Percentiles rank a stretch among this genome's conserved stretches.
Conservation (phyloP, 176 grass and related monocot species). For the Paspalum vaginatum region DNA sequence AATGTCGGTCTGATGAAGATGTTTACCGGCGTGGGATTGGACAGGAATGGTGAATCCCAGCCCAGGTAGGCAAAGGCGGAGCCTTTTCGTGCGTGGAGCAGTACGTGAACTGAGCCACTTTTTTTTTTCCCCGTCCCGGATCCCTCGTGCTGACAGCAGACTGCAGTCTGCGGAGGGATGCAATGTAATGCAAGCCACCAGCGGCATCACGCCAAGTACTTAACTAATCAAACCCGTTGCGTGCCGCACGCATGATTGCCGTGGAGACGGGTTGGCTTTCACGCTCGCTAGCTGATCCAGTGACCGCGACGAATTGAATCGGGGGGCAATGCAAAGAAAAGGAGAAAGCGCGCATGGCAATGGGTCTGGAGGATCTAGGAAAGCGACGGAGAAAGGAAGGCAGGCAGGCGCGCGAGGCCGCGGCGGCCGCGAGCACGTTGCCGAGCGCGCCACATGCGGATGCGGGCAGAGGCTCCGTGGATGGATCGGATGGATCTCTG, state of each 20-base stretch:
- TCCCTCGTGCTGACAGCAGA: background rate
- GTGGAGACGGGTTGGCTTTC: background rate
- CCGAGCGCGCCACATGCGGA: conserved; percentile 26
- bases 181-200: background rate
- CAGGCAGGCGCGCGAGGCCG: background rate
- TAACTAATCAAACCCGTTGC: too few relatives aligned
- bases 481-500: conserved; percentile 1
- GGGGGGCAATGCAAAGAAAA: background rate
- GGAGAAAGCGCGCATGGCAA: background rate
- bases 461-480: background rate
- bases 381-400: background rate
- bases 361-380: conserved; percentile 19
- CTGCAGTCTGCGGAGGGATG: background rate
- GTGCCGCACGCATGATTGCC: too few relatives aligned
- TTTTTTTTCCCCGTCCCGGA: background rate
- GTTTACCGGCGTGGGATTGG: too few relatives aligned
- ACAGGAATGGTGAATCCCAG: background rate
- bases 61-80: background rate
- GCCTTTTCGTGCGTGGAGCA: background rate
- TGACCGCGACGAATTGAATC: background rate
- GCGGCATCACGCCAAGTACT: conserved; percentile 13
- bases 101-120: too few relatives aligned
- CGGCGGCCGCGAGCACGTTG: conserved; percentile 22
- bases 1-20: background rate
- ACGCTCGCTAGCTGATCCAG: background rate